Percentiles rank a stretch among this genome's conserved stretches.
Conservation (phyloP, 2,329 filamentous ascomycete species). For the Penicillium thymicola region DNA sequence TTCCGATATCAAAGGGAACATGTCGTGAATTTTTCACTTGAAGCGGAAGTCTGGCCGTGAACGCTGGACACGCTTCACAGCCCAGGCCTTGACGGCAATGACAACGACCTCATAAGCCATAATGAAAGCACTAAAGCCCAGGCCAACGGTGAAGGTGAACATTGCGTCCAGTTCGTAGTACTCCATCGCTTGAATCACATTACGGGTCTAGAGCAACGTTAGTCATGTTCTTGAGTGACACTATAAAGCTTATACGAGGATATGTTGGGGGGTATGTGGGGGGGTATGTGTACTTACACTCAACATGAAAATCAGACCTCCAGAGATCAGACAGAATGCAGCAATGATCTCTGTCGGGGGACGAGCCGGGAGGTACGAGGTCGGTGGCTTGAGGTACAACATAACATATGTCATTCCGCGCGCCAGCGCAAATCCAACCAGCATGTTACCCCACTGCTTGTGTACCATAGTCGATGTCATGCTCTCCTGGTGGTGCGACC, state of each 20-base stretch:
- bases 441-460: conserved; percentile 84
- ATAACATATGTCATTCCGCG: conserved; percentile 76
- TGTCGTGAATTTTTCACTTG: conserved; percentile 16
- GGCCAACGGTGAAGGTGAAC: conserved; percentile 86
- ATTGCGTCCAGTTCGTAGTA: conserved; percentile 77
- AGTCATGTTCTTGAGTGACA: conserved; percentile 15
- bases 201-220: conserved; percentile 58
- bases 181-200: conserved; percentile 74
- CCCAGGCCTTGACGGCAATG: conserved; percentile 87
- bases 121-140: conserved; percentile 76
- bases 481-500: conserved; percentile 77
- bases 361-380: conserved; percentile 73
- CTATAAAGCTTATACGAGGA: neutral
- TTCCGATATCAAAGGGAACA: conserved; percentile 18
- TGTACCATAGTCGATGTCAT: conserved; percentile 91
- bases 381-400: conserved; percentile 75
- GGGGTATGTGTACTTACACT: conserved; percentile 59
- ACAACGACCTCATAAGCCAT: conserved; percentile 81
- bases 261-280: neutral
- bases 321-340: conserved; percentile 80
- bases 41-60: conserved; percentile 33
- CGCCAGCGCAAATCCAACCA: conserved; percentile 76
- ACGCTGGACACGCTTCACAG: conserved; percentile 48
- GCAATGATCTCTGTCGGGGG: conserved; percentile 88
- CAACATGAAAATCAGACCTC: conserved; percentile 88